Evolutionary conservation across 805 yeast genomes (phyloP), one percentile per base, ranked within the genome.

Genomic region (Saturnispora sanitii): DNA sequence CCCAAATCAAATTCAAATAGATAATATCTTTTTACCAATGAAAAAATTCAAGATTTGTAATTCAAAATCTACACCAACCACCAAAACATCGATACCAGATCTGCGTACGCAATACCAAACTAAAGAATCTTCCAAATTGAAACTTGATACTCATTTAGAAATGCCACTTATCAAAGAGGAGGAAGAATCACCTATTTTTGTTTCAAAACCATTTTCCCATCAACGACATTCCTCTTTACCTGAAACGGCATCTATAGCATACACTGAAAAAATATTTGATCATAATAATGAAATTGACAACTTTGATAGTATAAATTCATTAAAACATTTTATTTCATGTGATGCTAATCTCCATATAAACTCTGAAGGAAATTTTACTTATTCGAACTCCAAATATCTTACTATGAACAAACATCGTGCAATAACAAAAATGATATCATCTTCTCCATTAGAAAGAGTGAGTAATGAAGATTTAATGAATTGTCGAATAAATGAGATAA

Each of bases 251-350:
- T 38, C 46, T 4, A 5, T 45, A 17, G 7, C 57, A 2, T 54
- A 49, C 17, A 44, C 50, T 8, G 47, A 50, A 18, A 30, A 43
- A n/a, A n/a, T n/a, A n/a, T n/a, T n/a, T n/a, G n/a, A n/a, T n/a
- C n/a, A n/a, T n/a, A n/a, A n/a, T n/a, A n/a, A n/a, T n/a, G n/a
- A n/a, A n/a, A n/a, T n/a, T n/a, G n/a, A n/a, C n/a, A n/a, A n/a
- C n/a, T 16, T 15, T 22, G 47, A 45, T 1, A 30, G 33, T 15
- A 52, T 45, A 28, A 52, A 47, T 26, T 31, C 36, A 7, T 43
- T 60, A n/a, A 43, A 60, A 36, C 64, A 60, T 42, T 56, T 55
- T 43, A 52, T 48, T 11, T 60, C 64, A 1, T 49, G 52, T 42
- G 63, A 58, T 33, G 54, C 58, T 1, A 63, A 57, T 5, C 44